phyloP scores from a whole-genome alignment of 2,329 filamentous ascomycete genomes.

The Scopulariopsis brevicaulis region DNA sequence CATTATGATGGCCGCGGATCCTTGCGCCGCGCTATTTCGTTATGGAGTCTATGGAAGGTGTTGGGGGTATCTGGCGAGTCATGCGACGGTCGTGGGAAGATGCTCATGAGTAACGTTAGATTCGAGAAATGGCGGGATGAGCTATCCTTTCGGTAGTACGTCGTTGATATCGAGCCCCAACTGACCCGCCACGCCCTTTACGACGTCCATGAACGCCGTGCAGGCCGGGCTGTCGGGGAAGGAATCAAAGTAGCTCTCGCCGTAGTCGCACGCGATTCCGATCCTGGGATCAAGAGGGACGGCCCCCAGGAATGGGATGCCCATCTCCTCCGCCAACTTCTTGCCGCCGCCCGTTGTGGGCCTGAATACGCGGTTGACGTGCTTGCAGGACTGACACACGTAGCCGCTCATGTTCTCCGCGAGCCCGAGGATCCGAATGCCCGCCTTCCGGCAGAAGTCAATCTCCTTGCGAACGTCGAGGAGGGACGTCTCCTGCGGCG shows the following conservation, averaged over 20 bases:
- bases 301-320: constrained; percentile 76
- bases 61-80: neutral
- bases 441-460: constrained; percentile 92
- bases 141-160: constrained; percentile 15
- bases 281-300: constrained; percentile 91
- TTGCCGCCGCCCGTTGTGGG: constrained; percentile 82
- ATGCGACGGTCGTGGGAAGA: neutral
- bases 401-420: constrained; percentile 99
- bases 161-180: constrained; percentile 50
- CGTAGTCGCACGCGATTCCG: constrained; percentile 92
- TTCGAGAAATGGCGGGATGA: neutral
- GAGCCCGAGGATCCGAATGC: constrained; percentile 75
- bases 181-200: constrained; percentile 57
- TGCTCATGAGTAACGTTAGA: neutral
- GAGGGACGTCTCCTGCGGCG: constrained; percentile 85
- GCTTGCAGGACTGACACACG: constrained; percentile 84
- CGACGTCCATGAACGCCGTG: constrained; percentile 67
- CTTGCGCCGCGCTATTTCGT: constrained; percentile 2
- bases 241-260: constrained; percentile 91
- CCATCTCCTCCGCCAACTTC: constrained; percentile 73
- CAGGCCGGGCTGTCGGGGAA: constrained; percentile 92
- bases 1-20: neutral
- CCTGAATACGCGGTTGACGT: constrained; percentile 75
- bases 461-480: constrained; percentile 95
- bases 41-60: neutral